Conservation (phyloP, 2,329 filamentous ascomycete species). For the Calonectria fujianensis region DNA sequence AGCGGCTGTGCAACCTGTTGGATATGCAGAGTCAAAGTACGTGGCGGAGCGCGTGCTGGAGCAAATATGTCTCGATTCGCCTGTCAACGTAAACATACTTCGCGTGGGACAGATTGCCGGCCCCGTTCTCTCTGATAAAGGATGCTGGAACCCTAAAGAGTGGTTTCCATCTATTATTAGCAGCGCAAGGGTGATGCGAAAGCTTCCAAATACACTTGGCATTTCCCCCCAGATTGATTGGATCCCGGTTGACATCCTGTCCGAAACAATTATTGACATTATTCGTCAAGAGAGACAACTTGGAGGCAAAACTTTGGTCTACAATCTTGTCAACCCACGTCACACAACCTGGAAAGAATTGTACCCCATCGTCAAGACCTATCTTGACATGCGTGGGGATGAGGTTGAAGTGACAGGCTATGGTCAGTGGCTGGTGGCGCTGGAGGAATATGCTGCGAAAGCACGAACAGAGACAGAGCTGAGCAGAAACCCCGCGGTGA, state of each 20-base stretch:
- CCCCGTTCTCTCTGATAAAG: conserved; percentile 14
- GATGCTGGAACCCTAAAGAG: conserved; percentile 19
- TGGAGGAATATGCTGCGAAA: conserved; percentile 1
- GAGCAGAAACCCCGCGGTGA: background rate
- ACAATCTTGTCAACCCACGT: conserved; percentile 7
- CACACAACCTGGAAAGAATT: background rate
- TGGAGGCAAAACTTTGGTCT: background rate
- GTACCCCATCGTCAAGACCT: background rate
- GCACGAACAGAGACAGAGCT: background rate
- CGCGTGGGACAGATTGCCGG: conserved; percentile 13
- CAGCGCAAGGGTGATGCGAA: conserved; percentile 10
- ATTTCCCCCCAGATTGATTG: conserved; percentile 2
- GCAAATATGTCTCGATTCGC: background rate
- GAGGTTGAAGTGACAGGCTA: background rate
- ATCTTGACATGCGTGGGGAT: background rate
- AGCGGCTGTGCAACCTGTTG: conserved; percentile 1
- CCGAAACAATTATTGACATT: conserved; percentile 11
- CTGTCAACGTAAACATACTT: background rate
- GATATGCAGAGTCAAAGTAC: conserved; percentile 21
- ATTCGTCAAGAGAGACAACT: background rate
- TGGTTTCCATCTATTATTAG: conserved; percentile 9
- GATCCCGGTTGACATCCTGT: conserved; percentile 16
- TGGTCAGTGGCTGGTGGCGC: background rate
- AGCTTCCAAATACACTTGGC: background rate
- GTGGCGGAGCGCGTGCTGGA: conserved; percentile 5